A percentile compares a stretch with the other conserved stretches of the same genome.
These are phyloP conservation scores for Tolypocladium tropicale DNA, from an alignment of 2,329 filamentous ascomycete genomes.

Conservation along the genomic window DNA sequence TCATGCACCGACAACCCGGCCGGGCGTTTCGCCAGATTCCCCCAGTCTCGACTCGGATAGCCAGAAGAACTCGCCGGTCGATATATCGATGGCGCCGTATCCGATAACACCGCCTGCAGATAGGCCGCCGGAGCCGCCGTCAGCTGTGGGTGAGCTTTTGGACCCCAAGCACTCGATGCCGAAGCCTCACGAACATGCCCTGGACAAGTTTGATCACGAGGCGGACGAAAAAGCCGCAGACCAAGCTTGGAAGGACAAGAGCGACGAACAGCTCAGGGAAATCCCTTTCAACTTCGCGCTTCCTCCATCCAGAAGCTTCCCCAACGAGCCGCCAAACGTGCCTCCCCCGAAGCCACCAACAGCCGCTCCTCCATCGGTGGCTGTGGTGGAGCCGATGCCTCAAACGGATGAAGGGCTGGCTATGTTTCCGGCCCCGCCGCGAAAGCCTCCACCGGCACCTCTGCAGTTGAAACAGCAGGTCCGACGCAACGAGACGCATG, in stretches of 20 bases:
- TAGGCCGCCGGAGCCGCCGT: conserved; percentile 26
- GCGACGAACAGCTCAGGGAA: conserved; percentile 29
- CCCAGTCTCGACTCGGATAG: conserved; percentile 40
- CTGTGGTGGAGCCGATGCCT: conserved; percentile 33
- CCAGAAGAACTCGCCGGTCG: conserved; percentile 46
- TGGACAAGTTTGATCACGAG: conserved; percentile 46
- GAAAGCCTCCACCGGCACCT: conserved; percentile 80
- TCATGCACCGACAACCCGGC: conserved; percentile 4
- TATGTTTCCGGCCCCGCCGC: conserved; percentile 51
- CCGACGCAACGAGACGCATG: conserved; percentile 10
- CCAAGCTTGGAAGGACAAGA: conserved; percentile 32
- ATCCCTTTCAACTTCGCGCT: conserved; percentile 40
- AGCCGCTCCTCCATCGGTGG: conserved; percentile 24
- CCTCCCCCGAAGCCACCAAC: conserved; percentile 42
- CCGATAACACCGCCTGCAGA: conserved; percentile 55
- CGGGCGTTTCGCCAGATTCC: conserved; percentile 27
- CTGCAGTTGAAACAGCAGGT: conserved; percentile 48
- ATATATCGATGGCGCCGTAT: conserved; percentile 50
- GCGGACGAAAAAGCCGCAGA: conserved; percentile 39
- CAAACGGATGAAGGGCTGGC: conserved; percentile 32
- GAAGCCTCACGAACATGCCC: conserved; percentile 47
- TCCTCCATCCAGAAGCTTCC: conserved; percentile 47
- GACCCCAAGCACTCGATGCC: conserved; percentile 50
- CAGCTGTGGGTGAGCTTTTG: conserved; percentile 40
- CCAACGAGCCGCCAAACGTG: conserved; percentile 38